A percentile compares a stretch with the other conserved stretches of the same genome.
phyloP scores from a whole-genome alignment of 371 early-diverging fungal species.

The Mortierella sp. region DNA sequence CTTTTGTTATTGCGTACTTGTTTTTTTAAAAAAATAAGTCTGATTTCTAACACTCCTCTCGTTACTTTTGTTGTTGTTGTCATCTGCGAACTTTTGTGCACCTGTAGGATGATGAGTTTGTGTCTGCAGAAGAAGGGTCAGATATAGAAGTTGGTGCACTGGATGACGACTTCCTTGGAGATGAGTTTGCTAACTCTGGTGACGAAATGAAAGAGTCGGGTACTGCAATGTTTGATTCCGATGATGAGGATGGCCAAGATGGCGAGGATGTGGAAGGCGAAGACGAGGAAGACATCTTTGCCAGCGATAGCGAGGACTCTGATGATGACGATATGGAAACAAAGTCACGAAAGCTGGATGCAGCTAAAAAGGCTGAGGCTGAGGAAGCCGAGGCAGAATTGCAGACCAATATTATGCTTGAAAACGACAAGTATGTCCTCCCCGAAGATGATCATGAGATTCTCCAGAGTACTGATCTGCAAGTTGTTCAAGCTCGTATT shows the following conservation, averaged over 20 bases:
- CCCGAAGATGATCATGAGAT: constrained; percentile 76
- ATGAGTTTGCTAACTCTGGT: constrained; percentile 54
- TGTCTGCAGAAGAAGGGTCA: constrained; percentile 59
- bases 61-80: neutral
- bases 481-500: constrained; percentile 85
- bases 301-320: constrained; percentile 60
- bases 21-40: neutral
- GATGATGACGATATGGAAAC: constrained; percentile 64
- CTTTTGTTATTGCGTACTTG: neutral
- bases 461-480: constrained; percentile 66
- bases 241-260: constrained; percentile 59
- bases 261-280: constrained; percentile 58
- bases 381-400: constrained; percentile 81
- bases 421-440: constrained; percentile 79
- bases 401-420: constrained; percentile 76
- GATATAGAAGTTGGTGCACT: constrained; percentile 48
- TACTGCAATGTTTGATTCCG: constrained; percentile 53
- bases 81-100: neutral
- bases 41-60: neutral
- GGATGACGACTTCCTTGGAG: constrained; percentile 54
- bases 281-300: constrained; percentile 60
- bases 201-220: constrained; percentile 37
- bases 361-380: constrained; percentile 69
- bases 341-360: constrained; percentile 63
- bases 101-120: constrained; percentile 58